These are phyloP conservation scores for Penicillium salamii DNA, from an alignment of 495 filamentous ascomycete genomes.

Conservation along the genomic window DNA sequence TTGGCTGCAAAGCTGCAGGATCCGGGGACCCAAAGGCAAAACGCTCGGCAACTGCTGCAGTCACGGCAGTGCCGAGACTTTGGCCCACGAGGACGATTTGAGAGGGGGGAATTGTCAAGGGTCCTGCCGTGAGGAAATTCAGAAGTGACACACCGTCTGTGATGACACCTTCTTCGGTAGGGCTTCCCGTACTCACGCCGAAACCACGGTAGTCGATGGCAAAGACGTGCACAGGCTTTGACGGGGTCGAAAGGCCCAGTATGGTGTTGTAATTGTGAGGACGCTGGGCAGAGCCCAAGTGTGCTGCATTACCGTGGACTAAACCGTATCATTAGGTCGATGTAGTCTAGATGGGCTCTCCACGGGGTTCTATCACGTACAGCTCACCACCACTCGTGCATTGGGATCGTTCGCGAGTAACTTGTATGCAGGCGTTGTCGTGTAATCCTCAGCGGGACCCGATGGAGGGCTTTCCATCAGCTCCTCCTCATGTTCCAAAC, in stretches of 20 bases:
- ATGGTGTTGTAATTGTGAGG: conserved; percentile 41
- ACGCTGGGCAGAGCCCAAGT: conserved; percentile 43
- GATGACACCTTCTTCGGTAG: conserved; percentile 79
- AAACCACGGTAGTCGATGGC: conserved; percentile 89
- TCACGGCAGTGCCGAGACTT: conserved; percentile 84
- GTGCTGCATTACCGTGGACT: conserved; percentile 51
- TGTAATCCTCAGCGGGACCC: conserved; percentile 41
- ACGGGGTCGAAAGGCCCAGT: conserved; percentile 43
- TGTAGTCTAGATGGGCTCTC: neutral
- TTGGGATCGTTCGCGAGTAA: conserved; percentile 55
- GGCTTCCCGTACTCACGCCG: conserved; percentile 73
- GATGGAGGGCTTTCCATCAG: conserved; percentile 43
- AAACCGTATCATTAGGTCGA: neutral
- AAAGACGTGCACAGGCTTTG: conserved; percentile 60
- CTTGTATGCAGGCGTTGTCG: conserved; percentile 46
- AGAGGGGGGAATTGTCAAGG: conserved; percentile 55
- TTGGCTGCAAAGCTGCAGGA: conserved; percentile 32
- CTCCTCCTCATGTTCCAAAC: conserved; percentile 45
- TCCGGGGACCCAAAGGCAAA: conserved; percentile 52
- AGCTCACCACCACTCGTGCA: conserved; percentile 55
- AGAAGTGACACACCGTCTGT: conserved; percentile 71
- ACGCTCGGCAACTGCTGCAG: conserved; percentile 65
- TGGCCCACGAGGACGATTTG: conserved; percentile 84
- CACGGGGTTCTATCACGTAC: conserved; percentile 30
- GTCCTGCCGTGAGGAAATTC: conserved; percentile 51